Conservation (phyloP, 768 basidiomycete species). For the Macrolepiota dolichaula region DNA sequence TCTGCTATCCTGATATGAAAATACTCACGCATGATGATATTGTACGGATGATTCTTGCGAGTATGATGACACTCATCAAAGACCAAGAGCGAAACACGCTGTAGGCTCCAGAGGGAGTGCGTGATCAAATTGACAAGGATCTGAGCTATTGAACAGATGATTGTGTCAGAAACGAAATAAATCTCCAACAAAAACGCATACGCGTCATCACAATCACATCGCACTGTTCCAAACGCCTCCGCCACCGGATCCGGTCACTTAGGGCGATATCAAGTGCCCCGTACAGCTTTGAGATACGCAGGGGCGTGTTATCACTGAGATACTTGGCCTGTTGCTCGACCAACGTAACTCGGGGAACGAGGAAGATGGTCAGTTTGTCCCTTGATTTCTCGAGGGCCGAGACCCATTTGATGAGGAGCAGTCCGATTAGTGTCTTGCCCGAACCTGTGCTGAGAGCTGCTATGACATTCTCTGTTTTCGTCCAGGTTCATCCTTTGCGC, state of each 20-base stretch:
- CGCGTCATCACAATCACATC: slow-evolving; percentile 89
- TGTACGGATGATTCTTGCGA: slow-evolving; percentile 73
- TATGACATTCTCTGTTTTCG: slow-evolving; percentile 51
- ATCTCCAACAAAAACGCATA: slow-evolving; percentile 26
- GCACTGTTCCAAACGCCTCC: slow-evolving; percentile 50
- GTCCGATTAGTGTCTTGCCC: slow-evolving; percentile 75
- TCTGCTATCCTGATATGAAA: slow-evolving; percentile 35
- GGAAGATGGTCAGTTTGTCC: slow-evolving; percentile 69
- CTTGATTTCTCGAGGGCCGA: slow-evolving; percentile 43
- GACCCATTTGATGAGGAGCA: slow-evolving; percentile 77
- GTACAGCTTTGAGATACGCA: slow-evolving; percentile 66
- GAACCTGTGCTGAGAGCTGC: slow-evolving; percentile 76
- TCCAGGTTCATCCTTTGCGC: background rate
- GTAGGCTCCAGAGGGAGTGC: slow-evolving; percentile 78
- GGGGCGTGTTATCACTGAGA: slow-evolving; percentile 57
- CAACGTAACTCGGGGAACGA: slow-evolving; percentile 82
- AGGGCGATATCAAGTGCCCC: slow-evolving; percentile 73
- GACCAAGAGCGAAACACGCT: slow-evolving; percentile 64
- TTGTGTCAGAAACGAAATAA: background rate
- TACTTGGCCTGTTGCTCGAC: slow-evolving; percentile 81
- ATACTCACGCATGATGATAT: slow-evolving; percentile 72
- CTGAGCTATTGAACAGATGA: slow-evolving; percentile 49
- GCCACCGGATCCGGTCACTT: slow-evolving; percentile 66
- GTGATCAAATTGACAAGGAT: slow-evolving; percentile 78
- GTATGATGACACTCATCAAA: slow-evolving; percentile 86